phyloP scores from a whole-genome alignment of 2,329 filamentous ascomycete genomes.

The Graphilbum fragrans region DNA sequence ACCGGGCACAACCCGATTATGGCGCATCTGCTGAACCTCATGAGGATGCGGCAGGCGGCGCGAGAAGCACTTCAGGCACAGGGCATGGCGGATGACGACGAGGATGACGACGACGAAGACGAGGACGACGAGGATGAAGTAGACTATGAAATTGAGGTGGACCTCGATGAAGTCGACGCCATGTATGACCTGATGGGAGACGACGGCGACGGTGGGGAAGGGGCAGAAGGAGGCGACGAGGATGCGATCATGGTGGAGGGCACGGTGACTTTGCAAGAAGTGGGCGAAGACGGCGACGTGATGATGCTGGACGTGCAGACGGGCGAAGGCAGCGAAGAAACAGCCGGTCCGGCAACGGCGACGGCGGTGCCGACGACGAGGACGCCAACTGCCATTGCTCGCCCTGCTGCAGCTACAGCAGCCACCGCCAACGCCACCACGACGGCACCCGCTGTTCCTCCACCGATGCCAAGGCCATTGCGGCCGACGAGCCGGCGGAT shows the following conservation, averaged over 20 bases:
- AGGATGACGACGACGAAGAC: constrained; percentile 49
- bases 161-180: constrained; percentile 22
- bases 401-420: neutral
- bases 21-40: constrained; percentile 21
- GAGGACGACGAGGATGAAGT: constrained; percentile 26
- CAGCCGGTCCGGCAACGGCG: constrained; percentile 21
- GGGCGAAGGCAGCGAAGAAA: constrained; percentile 20
- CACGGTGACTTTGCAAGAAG: neutral
- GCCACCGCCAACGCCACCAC: neutral
- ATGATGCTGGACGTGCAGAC: constrained; percentile 43
- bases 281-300: constrained; percentile 34
- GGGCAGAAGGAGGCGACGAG: constrained; percentile 12
- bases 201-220: neutral
- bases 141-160: constrained; percentile 24
- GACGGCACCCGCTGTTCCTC: neutral
- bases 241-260: constrained; percentile 20
- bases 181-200: neutral
- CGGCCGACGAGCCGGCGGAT: constrained; percentile 11
- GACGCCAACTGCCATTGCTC: neutral
- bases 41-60: constrained; percentile 16
- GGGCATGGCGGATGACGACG: constrained; percentile 55
- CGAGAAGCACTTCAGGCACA: constrained; percentile 19
- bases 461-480: neutral
- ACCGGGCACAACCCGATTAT: constrained; percentile 23
- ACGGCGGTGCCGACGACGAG: constrained; percentile 10